Base-by-base conservation (phyloP, 2,329 filamentous ascomycete genomes). In the Paecilomyces dactylethromorphus region DNA sequence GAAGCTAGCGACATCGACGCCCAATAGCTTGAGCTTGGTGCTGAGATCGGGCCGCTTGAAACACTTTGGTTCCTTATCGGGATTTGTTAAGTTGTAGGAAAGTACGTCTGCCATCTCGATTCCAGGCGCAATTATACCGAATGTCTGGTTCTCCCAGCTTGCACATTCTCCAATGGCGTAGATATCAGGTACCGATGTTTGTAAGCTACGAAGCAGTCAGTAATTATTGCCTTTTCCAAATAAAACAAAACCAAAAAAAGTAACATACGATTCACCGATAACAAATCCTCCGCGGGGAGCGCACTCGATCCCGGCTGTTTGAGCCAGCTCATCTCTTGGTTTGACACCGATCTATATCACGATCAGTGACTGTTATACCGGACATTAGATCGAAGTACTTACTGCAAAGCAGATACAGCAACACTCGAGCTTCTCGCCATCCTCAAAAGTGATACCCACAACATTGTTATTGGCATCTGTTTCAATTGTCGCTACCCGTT, bases 41-140 rank as follows among this genome's bases (percentile, higher is more conserved):
- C 92, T 96, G 49, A 96, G 79, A 71, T 96, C 91, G 0, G 92
- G 92, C 3, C 87, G 79, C 72, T 90, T 91, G 79, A 95, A 96
- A 31, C 79, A 79, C 32, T 89, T 81, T 1, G 84, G 84, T 6
- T 84, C 74, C 69, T 93, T 89, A 1, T 85, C 82, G 69, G 88
- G 87, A 32, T 90, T 89, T 70, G 92, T 95, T 59, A 97, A 83
- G 72, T 96, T 96, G 79, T 94, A 96, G 11, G 92, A 86, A 2
- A 96, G 83, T 0, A 96, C 87, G 65, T 96, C 92, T 0, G 92
- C 92, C 90, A 96, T 96, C 74, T 96, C 92, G 35, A 96, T 83
- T 18, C 92, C 92, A 0, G 92, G 92, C 0, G 89, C 91, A 65
- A 97, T 96, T 21, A 97, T 83, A 5, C 92, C 92, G 64, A 91